Base-by-base conservation (phyloP, 441 rosid species). In the Gossypium davidsonii region DNA sequence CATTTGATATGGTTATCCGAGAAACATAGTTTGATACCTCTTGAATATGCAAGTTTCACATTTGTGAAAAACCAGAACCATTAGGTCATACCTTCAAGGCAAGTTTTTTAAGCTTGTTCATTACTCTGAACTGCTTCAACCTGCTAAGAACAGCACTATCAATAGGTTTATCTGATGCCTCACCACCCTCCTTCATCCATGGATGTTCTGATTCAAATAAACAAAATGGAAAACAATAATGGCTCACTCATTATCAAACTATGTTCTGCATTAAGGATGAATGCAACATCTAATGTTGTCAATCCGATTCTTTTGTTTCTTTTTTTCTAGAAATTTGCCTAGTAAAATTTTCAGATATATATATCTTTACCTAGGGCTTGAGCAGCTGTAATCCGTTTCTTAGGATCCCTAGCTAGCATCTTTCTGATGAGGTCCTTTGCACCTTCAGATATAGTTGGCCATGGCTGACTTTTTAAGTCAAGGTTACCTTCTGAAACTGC, bases 101-200 rank as follows among this genome's bases (percentile, higher is more conserved):
- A 51, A 94, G 94, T 80, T 88, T 94, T 85, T 94, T 91, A 60
- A 94, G 75, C 84, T 94, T 94, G 83, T 94, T 94, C 94, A 90
- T 91, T 17, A 90, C 96, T 55, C 97, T 84, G 61, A 92, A 90
- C 77, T 92, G 96, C 84, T 82, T 94, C 86, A 94, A 79, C 85
- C 99, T 89, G 31, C 46, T 78, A 49, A 86, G 85, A 70, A 94
- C 99, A 57, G 92, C 99, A 44, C 91, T 91, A 71, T 90, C 87
- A 7, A 94, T 87, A 5, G 96, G 97, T 71, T 69, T 57, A 23
- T 70, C 55, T 23, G 7, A 44, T 5, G 85, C 85, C 58, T 75
- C 84, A 4, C 83, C 90, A 23, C 82, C 91, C 68, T 70, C 85
- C 79, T 79, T 89, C 75, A 94, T 34, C 98, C 97, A 94, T 59